Evolutionary conservation across 331 rosid species (phyloP).

Genomic region (Malus hybrid): DNA sequence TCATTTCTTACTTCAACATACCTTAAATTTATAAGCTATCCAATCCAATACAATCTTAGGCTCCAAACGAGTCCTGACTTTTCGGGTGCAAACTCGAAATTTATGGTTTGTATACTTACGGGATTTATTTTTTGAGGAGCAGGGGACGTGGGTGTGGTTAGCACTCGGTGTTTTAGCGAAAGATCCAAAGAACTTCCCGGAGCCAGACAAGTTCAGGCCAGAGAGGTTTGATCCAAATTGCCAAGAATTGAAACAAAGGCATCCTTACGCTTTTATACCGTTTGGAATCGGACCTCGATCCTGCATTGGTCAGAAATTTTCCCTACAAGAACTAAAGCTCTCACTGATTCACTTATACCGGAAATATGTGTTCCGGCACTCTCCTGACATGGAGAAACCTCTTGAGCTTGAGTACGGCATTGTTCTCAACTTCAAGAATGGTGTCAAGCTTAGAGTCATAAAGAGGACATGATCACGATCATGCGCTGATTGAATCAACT

Average conservation of each 20-base stretch:
- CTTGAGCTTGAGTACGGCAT: constrained; percentile 75
- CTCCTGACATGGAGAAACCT: constrained; percentile 78
- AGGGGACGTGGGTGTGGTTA: constrained; percentile 99
- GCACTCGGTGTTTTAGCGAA: constrained; percentile 82
- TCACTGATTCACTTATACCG: constrained; percentile 70
- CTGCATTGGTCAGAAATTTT: constrained; percentile 81
- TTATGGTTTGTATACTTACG: no score
- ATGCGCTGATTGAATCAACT: no score
- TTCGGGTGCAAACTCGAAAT: no score
- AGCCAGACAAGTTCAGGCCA: constrained; percentile 88
- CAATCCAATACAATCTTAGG: no score
- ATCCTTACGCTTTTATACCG: constrained; percentile 79
- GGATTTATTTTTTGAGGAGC: constrained; percentile 2
- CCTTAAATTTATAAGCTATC: no score
- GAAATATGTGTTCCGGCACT: constrained; percentile 63
- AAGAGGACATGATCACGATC: constrained; percentile 22
- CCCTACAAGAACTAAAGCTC: constrained; percentile 75
- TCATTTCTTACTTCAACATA: no score
- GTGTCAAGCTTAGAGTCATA: constrained; percentile 62
- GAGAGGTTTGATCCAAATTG: constrained; percentile 76
- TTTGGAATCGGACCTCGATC: constrained; percentile 92
- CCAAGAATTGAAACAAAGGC: constrained; percentile 73
- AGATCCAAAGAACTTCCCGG: constrained; percentile 75
- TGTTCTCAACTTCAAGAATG: constrained; percentile 81
- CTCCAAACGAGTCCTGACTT: no score